Percentiles rank a stretch among this genome's conserved stretches.
Conservation (phyloP, 1,284 basidiomycete genomes). For the Cutaneotrichosporon arboriforme region DNA sequence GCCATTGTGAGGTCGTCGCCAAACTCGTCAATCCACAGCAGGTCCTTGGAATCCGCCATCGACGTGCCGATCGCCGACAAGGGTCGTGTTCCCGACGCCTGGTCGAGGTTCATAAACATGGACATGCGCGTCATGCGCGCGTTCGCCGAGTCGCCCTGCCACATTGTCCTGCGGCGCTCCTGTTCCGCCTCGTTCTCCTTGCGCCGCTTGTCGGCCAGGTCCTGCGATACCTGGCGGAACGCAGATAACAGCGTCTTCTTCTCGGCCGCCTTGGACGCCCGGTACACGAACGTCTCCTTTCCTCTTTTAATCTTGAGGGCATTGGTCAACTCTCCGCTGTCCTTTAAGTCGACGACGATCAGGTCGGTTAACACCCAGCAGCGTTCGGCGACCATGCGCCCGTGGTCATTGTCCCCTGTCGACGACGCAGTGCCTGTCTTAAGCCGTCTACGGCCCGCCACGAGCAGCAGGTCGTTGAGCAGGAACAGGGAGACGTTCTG, state of each 20-base stretch:
- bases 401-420: slow-evolving; percentile 55
- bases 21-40: slow-evolving; percentile 81
- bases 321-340: slow-evolving; percentile 85
- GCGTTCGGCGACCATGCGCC: slow-evolving; percentile 74
- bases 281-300: slow-evolving; percentile 90
- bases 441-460: slow-evolving; percentile 59
- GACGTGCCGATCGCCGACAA: slow-evolving; percentile 59
- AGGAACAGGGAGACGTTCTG: slow-evolving; percentile 84
- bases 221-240: slow-evolving; percentile 87
- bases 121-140: slow-evolving; percentile 16
- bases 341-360: slow-evolving; percentile 89
- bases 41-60: slow-evolving; percentile 61
- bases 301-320: slow-evolving; percentile 92
- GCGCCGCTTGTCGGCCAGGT: slow-evolving; percentile 74
- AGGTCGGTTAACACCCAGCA: slow-evolving; percentile 92
- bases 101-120: slow-evolving; percentile 20
- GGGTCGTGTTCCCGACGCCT: slow-evolving; percentile 41
- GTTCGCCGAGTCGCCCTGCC: slow-evolving; percentile 55
- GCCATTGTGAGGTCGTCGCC: slow-evolving; percentile 86
- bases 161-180: slow-evolving; percentile 74
- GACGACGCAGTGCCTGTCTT: slow-evolving; percentile 21
- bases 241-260: slow-evolving; percentile 80
- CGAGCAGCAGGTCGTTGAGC: slow-evolving; percentile 83
- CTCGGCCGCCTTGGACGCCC: slow-evolving; percentile 71
- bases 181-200: slow-evolving; percentile 90